Base-by-base conservation (phyloP, 176 grass and related monocot genomes). In the Phragmites australis region DNA sequence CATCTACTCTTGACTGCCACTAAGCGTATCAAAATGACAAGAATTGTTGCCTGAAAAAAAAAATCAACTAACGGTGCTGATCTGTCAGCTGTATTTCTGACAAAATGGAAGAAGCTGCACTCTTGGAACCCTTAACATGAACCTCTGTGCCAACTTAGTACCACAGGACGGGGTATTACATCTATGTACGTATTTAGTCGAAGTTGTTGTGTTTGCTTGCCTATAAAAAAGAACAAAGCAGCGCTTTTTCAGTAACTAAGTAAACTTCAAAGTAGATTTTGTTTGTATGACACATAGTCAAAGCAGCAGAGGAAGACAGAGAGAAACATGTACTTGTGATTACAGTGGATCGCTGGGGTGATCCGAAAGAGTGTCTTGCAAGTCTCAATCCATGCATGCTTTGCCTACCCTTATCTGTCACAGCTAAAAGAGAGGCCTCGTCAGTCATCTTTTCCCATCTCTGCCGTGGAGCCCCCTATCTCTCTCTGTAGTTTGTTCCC, bases 331-430 rank as follows among this genome's bases (percentile, higher is more conserved):
- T 71, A 51, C 65, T 30, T 73, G 49, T 46, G 74, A 79, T 73
- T 69, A 45, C 71, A 58, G 57, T 48, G 15, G 74, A 83, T 81
- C 48, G 21, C 25, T 30, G 50, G 70, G 69, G 50, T 2, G 55
- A 76, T 70, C 32, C 39, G 72, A 82, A 87, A 71, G 58, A 41
- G 57, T 79, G 74, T 19, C 68, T 23, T 69, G 71, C 57, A 83
- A 79, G 58, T 88, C 80, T 59, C 57, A 48, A 56, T 81, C 77
- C 74, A 57, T 79, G 56, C 66, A 83, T 63, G 67, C 34, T 30
- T 6, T 74, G 21, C 68, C 77, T 79, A 50, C 84, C 39, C 51
- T 59, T 2, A 9, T 32, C 12, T 21, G 67, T 52, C 72, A 65
- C 40, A 49, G 74, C 74, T 56, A 19, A 83, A 85, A 76, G 70